Base-by-base conservation (phyloP, 495 filamentous ascomycete species). In the Beverwykella pulmonaria region DNA sequence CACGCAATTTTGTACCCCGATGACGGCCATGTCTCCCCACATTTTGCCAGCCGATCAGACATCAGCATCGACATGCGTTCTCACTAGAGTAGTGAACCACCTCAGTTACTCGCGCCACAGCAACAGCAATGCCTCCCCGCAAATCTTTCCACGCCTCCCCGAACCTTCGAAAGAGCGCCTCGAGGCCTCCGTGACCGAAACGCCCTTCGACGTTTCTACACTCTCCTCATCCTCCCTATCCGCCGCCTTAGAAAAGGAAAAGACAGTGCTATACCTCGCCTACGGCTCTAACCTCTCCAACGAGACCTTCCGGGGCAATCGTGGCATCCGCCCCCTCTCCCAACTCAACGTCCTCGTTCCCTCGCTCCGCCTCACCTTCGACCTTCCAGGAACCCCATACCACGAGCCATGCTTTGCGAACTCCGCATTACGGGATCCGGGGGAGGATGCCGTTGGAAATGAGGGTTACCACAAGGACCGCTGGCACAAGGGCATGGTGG, bases 391-490 rank as follows among this genome's bases (percentile, higher is more conserved):
- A 0, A 71, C 98, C 9, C 90, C 94, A 0, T 98, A 97, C 77
- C 67, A 75, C 12, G 94, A 98, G 76, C 94, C 94, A 0, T 94
- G 93, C 74, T 96, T 98, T 74, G 92, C 93, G 32, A 96, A 94
- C 69, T 89, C 89, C 1, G 80, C 80, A 34, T 80, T 82, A 34
- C 83, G 87, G 48, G 80, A 86, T 70, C 50, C 75, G 2, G 47
- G 19, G 0, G 29, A 26, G 36, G 70, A 71, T 39, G 58, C 23
- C 2, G 2, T 9, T 59, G 32, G 20, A 22, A 4, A 30, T 6
- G 1, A 55, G 1, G 57, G 78, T 58, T 79, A 82, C 70, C 74
- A 80, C 62, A 82, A 82, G 71, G 77, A 78, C 49, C 79, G 72
- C 27, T 93, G 92, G 90, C 77, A 84, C 63, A 91, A 90, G 66